These are phyloP conservation scores for Saussurea involucrata DNA, from an alignment of 129 eudicot species.

Conservation along the genomic window DNA sequence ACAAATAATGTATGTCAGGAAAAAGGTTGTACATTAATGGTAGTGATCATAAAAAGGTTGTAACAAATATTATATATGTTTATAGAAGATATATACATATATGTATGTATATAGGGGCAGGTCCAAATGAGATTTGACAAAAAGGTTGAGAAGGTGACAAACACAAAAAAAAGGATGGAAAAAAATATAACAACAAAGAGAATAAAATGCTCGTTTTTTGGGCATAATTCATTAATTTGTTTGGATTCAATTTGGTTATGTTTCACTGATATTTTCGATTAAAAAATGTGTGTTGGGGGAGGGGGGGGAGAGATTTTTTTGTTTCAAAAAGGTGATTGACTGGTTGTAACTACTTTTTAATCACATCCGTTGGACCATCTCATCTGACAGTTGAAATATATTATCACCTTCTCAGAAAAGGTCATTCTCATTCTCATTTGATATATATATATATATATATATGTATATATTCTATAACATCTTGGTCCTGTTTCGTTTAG, in stretches of 20 bases:
- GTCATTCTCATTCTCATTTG: too few relatives aligned
- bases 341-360: neutral
- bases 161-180: neutral
- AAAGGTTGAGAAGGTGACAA: neutral
- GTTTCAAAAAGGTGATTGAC: neutral
- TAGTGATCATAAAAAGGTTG: neutral
- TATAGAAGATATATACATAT: neutral
- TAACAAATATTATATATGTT: neutral
- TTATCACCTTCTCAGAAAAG: neutral
- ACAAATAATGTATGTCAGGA: conserved; percentile 11
- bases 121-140: neutral
- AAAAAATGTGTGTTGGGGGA: neutral
- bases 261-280: neutral
- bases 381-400: neutral
- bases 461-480: neutral
- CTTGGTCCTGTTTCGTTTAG: neutral
- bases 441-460: too few relatives aligned
- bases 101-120: neutral
- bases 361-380: neutral
- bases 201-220: neutral
- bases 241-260: neutral
- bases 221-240: neutral
- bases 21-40: neutral
- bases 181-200: neutral
- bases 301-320: neutral